Evolutionary conservation across 2,329 filamentous ascomycete genomes (phyloP), one percentile per base, ranked within the genome.

Genomic region (Pseudohalonectria lignicola): DNA sequence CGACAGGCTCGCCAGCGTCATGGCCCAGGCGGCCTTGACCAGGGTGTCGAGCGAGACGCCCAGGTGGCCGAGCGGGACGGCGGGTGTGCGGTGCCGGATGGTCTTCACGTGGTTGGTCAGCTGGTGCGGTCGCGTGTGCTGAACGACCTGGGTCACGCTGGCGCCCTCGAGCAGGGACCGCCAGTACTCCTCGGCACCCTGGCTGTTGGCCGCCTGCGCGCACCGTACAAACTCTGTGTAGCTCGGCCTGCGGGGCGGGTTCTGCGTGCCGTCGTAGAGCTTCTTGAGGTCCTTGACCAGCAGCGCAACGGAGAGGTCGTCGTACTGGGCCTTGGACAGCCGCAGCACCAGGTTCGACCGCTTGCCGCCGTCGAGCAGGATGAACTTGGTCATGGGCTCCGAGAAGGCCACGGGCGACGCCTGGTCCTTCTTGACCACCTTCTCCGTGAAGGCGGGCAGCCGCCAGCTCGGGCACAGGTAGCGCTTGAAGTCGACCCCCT

Each of bases 21-120:
- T 63, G 1, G 71, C 66, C 72, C 74, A 79, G 0, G 72, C 72
- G 0, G 70, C 65, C 49, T 74, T 75, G 25, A 77, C 57, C 3
- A 77, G 61, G 0, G 68, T 66, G 41, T 71, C 67, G 28, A 70
- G 68, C 0, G 61, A 58, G 41, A 73, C 60, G 8, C 62, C 64
- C 4, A 69, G 53, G 26, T 61, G 62, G 7, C 58, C 47, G 4
- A 68, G 49, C 9, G 63, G 58, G 6, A 59, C 60, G 1, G 68
- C 49, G 1, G 61, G 46, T 15, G 67, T 57, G 16, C 57, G 59
- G 39, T 63, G 57, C 4, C 50, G 52, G 8, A 71, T 41, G 1
- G 60, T 64, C 42, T 57, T 62, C 39, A 59, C 54, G 34, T 57
- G 60, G 12, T 51, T 54, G 7, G 53, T 62, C 21, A 62, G 56